Conservation (phyloP, 2,329 filamentous ascomycete species). For the Exserohilum turcica region DNA sequence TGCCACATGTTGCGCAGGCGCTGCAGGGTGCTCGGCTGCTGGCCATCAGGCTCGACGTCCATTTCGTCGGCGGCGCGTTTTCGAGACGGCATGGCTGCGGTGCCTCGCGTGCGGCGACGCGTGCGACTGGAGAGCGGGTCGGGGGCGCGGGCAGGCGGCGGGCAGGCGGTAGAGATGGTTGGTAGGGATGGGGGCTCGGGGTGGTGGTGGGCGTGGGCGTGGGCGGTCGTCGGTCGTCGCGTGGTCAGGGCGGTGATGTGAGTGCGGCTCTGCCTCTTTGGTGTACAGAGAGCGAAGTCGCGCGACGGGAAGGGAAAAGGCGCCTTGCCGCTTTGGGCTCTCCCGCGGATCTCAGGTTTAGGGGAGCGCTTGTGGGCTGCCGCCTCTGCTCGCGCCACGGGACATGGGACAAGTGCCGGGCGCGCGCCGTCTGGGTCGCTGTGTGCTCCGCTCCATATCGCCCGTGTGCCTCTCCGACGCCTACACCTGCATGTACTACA, state of each 20-base stretch:
- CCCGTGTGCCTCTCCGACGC: no score
- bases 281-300: conserved; percentile 9
- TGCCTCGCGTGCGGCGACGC: conserved; percentile 42
- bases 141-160: background rate
- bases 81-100: conserved; percentile 43
- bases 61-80: conserved; percentile 57
- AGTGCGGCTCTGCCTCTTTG: conserved; percentile 10
- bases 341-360: conserved; percentile 11
- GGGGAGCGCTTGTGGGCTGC: conserved; percentile 6
- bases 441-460: no score
- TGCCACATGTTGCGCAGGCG: conserved; percentile 91
- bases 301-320: conserved; percentile 10
- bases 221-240: conserved; percentile 2
- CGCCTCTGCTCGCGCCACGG: background rate
- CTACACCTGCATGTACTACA: no score
- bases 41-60: conserved; percentile 56
- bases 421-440: background rate
- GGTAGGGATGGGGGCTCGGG: conserved; percentile 1
- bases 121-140: conserved; percentile 21
- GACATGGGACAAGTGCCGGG: background rate
- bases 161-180: background rate
- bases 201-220: conserved; percentile 5
- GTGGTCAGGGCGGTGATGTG: conserved; percentile 12
- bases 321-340: conserved; percentile 1
- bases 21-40: conserved; percentile 57